Conservation (phyloP, 1,139 yeast genomes). For the Suhomyces atakaporum region DNA sequence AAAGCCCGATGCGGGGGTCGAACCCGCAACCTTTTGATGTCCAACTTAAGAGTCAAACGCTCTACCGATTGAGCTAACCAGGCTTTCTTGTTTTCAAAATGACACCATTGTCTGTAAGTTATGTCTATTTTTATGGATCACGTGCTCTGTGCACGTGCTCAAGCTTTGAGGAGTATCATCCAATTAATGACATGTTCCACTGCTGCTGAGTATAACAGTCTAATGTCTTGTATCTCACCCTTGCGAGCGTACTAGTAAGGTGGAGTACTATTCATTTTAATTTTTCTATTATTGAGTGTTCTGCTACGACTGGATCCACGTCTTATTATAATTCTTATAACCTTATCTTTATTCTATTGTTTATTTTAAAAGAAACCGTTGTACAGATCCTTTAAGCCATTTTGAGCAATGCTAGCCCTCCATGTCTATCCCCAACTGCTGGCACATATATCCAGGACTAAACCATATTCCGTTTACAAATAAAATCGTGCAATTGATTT, state of each 20-base stretch:
- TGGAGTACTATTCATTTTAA: too few relatives aligned
- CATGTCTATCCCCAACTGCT: not conserved
- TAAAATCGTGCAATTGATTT: too few relatives aligned
- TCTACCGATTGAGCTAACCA: conserved; percentile 31
- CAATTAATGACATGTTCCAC: too few relatives aligned
- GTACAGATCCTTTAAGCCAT: not conserved
- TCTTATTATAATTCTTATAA: too few relatives aligned
- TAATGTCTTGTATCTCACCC: too few relatives aligned
- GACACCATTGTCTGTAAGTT: not conserved
- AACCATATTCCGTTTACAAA: too few relatives aligned
- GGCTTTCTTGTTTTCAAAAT: conserved; percentile 9
- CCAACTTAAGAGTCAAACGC: conserved; percentile 29
- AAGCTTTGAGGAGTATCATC: too few relatives aligned
- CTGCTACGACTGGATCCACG: too few relatives aligned
- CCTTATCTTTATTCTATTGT: not conserved
- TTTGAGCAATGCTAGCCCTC: not conserved
- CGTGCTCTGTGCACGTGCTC: not conserved
- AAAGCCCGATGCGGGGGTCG: conserved; percentile 24
- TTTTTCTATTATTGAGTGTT: too few relatives aligned
- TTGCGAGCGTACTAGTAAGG: too few relatives aligned
- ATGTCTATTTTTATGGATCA: not conserved
- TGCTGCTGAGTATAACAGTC: too few relatives aligned
- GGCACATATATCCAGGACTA: not conserved
- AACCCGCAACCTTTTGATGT: conserved; percentile 23
- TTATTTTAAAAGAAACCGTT: not conserved